Evolutionary conservation across 2,329 filamentous ascomycete genomes (phyloP), one percentile per base, ranked within the genome.

Genomic region (Trichoderma breve): DNA sequence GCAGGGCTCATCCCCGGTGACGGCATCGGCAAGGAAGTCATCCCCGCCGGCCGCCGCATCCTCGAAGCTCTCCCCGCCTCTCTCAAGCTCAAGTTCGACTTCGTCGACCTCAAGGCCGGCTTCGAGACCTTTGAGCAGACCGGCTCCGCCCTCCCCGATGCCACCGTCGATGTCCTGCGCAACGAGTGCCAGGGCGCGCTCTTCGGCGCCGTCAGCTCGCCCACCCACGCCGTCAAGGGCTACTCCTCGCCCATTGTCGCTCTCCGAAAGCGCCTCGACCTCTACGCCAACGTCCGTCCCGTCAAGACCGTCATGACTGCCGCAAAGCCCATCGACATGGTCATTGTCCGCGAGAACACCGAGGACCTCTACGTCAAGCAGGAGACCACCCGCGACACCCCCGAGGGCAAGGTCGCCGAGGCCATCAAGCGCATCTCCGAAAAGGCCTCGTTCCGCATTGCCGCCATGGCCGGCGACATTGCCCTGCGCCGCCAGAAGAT

Each of bases 361-460:
- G 96, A 99, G 85, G 96, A 99, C 82, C 88, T 99, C 53, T 97
- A 97, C 83, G 95, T 99, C 78, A 98, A 98, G 86, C 93, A 98
- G 82, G 96, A 99, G 86, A 91, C 87, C 82, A 98, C 94, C 26
- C 91, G 89, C 80, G 89, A 93, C 69, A 90, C 88, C 36, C 86
- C 91, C 43, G 88, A 93, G 73, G 91, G 92, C 82, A 95, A 94
- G 85, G 92, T 98, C 72, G 95, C 96, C 75, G 95, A 98, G 85
- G 96, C 96, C 61, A 95, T 98, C 85, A 99, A 99, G 89, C 93
- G 95, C 79, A 99, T 99, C 80, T 93, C 93, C 14, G 91, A 97
- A 83, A 91, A 88, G 75, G 96, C 96, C 24, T 93, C 90, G 11
- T 91, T 86, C 82, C 91, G 96, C 79, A 99, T 99, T 80, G 92